Evolutionary conservation across 192 early-diverging fungal species (phyloP).

Genomic region (Paraglomus occultum): DNA sequence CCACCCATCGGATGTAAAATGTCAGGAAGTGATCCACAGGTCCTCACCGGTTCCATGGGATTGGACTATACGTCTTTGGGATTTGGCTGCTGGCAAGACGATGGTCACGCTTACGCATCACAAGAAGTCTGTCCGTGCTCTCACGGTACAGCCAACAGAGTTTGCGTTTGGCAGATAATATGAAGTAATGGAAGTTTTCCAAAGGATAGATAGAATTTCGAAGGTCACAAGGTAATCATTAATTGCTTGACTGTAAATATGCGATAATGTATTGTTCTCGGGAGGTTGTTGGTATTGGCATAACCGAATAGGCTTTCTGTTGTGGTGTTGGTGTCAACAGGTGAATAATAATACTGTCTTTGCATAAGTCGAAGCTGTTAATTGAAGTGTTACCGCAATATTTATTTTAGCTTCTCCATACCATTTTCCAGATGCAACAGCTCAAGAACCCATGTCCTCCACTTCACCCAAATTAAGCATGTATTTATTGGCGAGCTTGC

Average conservation of each 20-base stretch:
- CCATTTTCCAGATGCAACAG: too few relatives aligned
- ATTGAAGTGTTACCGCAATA: too few relatives aligned
- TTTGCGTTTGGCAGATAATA: conserved; percentile 95
- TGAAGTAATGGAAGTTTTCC: conserved; percentile 98
- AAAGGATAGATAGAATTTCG: conserved; percentile 90
- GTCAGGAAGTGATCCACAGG: conserved; percentile 95
- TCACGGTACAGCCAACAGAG: conserved; percentile 90
- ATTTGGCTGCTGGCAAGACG: conserved; percentile 94
- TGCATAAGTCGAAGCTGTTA: too few relatives aligned
- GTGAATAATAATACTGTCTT: too few relatives aligned
- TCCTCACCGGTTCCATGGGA: conserved; percentile 94
- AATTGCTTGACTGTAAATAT: conserved; percentile 87
- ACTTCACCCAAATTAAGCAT: too few relatives aligned
- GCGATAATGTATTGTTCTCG: conserved; percentile 91
- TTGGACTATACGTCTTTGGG: conserved; percentile 93
- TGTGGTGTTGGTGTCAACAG: too few relatives aligned
- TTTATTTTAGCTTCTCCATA: too few relatives aligned
- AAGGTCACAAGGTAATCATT: conserved; percentile 83
- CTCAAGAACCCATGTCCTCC: too few relatives aligned
- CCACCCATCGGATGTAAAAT: conserved; percentile 82
- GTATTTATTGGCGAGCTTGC: too few relatives aligned
- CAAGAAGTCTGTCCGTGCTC: conserved; percentile 92
- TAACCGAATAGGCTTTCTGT: too few relatives aligned
- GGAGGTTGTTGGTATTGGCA: too few relatives aligned
- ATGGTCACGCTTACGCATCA: conserved; percentile 95